Evolutionary conservation across 2,329 filamentous ascomycete genomes (phyloP).

Genomic region (Exophiala calicioides): DNA sequence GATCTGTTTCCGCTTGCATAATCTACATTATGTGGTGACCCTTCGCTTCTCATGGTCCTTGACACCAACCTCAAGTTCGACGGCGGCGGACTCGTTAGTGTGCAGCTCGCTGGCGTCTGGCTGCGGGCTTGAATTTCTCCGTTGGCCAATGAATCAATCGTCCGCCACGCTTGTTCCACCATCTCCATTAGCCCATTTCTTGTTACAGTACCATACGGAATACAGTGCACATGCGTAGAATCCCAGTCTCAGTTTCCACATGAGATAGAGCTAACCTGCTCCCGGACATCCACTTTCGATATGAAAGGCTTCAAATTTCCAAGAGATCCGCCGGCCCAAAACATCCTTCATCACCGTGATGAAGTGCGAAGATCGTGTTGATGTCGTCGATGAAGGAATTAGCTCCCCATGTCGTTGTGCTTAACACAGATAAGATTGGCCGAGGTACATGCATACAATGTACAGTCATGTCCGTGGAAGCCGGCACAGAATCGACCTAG

Average conservation of each 20-base stretch:
- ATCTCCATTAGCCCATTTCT: constrained; percentile 14
- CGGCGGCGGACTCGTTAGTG: not conserved
- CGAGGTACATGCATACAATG: too few species aligned
- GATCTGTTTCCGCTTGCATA: constrained; percentile 1
- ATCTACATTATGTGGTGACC: too few species aligned
- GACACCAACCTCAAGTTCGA: not conserved
- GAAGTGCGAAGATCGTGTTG: not conserved
- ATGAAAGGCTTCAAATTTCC: constrained; percentile 25
- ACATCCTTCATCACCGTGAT: not conserved
- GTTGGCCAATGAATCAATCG: constrained; percentile 6
- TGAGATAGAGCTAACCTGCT: constrained; percentile 17
- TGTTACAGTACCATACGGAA: constrained; percentile 17
- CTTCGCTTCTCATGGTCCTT: constrained; percentile 1
- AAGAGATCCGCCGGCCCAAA: constrained; percentile 19
- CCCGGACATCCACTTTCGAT: constrained; percentile 24
- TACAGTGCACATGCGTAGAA: constrained; percentile 11
- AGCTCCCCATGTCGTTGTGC: too few species aligned
- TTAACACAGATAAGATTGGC: too few species aligned
- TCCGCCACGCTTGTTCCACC: constrained; percentile 26
- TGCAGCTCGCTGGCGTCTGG: not conserved
- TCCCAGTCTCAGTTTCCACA: constrained; percentile 6
- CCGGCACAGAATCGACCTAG: not conserved
- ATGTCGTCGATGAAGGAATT: not conserved
- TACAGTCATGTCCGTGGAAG: too few species aligned
- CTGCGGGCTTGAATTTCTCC: not conserved